A percentile compares a stretch with the other conserved stretches of the same genome.
phyloP scores from a whole-genome alignment of 306 rosid genomes.

The Acacia melanoxylon region DNA sequence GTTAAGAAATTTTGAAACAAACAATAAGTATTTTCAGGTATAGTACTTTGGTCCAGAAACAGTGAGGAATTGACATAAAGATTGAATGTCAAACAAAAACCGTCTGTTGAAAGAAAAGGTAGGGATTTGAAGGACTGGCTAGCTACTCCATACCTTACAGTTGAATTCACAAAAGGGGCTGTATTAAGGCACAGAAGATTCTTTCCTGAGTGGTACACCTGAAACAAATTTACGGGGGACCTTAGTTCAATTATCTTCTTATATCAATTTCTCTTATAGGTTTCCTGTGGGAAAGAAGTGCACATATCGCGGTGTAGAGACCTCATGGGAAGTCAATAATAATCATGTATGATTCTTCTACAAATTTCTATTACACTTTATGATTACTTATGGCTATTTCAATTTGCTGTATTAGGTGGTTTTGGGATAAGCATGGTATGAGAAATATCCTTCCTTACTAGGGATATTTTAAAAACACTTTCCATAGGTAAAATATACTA shows the following conservation, averaged over 20 bases:
- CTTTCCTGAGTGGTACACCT: neutral
- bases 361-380: neutral
- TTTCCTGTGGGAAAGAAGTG: neutral
- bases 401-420: neutral
- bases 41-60: constrained; percentile 14
- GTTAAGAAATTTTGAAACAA: neutral
- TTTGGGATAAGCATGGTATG: neutral
- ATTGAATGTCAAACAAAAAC: neutral
- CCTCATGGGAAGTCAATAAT: neutral
- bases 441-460: neutral
- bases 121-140: neutral
- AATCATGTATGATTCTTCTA: neutral
- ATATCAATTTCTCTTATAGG: constrained; percentile 1
- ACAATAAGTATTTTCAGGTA: neutral
- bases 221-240: constrained; percentile 2
- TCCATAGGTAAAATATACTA: no score
- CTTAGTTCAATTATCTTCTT: neutral
- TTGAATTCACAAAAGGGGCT: neutral
- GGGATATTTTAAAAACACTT: no score
- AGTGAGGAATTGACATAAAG: neutral
- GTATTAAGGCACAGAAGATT: constrained; percentile 8
- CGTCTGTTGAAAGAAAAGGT: neutral
- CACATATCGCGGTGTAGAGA: neutral
- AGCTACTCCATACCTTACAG: neutral
- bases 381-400: neutral